Percentiles rank a stretch among this genome's conserved stretches.
Evolutionary conservation across 495 filamentous ascomycete genomes (phyloP).

Genomic region (Lasiosphaeria miniovina): DNA sequence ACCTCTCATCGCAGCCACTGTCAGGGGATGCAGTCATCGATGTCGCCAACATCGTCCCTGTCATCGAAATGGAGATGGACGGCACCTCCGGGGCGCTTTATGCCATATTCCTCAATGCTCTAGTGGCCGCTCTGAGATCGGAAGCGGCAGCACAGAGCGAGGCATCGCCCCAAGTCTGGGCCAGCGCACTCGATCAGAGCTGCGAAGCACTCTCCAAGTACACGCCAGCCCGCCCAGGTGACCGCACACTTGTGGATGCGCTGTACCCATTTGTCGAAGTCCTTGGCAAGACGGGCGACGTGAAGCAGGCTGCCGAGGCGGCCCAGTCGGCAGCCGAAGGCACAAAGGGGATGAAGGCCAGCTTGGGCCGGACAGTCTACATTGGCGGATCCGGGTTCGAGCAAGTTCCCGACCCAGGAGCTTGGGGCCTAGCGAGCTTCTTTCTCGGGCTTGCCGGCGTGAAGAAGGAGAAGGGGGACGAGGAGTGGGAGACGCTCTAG

Average conservation of each 20-base stretch:
- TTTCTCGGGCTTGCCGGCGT: slow-evolving; percentile 67
- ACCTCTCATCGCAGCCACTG: slow-evolving; percentile 55
- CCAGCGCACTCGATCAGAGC: slow-evolving; percentile 67
- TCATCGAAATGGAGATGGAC: slow-evolving; percentile 91
- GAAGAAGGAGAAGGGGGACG: slow-evolving; percentile 21
- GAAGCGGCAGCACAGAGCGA: slow-evolving; percentile 39
- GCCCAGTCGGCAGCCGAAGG: slow-evolving; percentile 71
- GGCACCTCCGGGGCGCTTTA: slow-evolving; percentile 94
- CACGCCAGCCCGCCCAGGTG: slow-evolving; percentile 85
- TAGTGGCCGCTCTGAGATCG: slow-evolving; percentile 69
- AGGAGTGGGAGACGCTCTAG: slow-evolving; percentile 35
- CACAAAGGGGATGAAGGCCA: slow-evolving; percentile 89
- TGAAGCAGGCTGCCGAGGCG: slow-evolving; percentile 69
- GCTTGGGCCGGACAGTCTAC: slow-evolving; percentile 85
- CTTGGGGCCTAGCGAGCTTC: slow-evolving; percentile 78
- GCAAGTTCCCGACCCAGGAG: slow-evolving; percentile 88
- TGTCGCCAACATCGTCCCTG: slow-evolving; percentile 69
- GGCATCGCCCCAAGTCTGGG: slow-evolving; percentile 62
- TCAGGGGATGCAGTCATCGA: slow-evolving; percentile 69
- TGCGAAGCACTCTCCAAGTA: slow-evolving; percentile 71
- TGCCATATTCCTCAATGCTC: slow-evolving; percentile 91
- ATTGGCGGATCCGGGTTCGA: slow-evolving; percentile 79
- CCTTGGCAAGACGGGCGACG: slow-evolving; percentile 58
- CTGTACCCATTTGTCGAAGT: slow-evolving; percentile 80
- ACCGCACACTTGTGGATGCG: slow-evolving; percentile 89